Evolutionary conservation across 345 rosid genomes (phyloP).

Genomic region (Camelina hispida): DNA sequence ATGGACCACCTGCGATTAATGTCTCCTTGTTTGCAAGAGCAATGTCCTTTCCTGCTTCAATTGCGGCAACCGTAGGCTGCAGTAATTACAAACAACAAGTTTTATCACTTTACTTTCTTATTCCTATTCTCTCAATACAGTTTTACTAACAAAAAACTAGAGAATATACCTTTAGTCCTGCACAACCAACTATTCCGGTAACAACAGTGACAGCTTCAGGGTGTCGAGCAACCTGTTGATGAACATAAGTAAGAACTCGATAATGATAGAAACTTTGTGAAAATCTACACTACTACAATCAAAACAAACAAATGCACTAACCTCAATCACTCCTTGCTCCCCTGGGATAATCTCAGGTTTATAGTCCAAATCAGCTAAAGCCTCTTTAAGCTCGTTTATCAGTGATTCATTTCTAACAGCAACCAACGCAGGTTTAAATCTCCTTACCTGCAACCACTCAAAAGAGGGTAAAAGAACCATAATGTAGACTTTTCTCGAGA

Average conservation of each 20-base stretch:
- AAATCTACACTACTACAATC: slow-evolving; percentile 14
- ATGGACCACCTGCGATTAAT: slow-evolving; percentile 94
- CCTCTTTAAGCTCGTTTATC: slow-evolving; percentile 77
- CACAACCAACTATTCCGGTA: slow-evolving; percentile 98
- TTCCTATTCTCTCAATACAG: slow-evolving; percentile 3
- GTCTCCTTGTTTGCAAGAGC: slow-evolving; percentile 98
- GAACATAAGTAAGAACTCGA: slow-evolving; percentile 26
- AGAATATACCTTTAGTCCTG: slow-evolving; percentile 77
- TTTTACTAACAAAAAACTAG: not conserved
- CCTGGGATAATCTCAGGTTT: slow-evolving; percentile 97
- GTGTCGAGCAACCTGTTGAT: slow-evolving; percentile 86
- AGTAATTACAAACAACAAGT: not conserved
- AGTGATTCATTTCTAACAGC: slow-evolving; percentile 81
- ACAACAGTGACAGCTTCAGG: slow-evolving; percentile 90
- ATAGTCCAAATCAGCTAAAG: slow-evolving; percentile 73
- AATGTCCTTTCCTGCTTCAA: slow-evolving; percentile 95
- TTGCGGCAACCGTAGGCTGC: slow-evolving; percentile 97
- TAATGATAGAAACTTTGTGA: not conserved
- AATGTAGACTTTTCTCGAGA: not conserved
- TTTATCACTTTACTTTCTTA: not conserved
- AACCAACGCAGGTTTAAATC: slow-evolving; percentile 85
- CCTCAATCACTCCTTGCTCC: slow-evolving; percentile 92
- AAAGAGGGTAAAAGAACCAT: slow-evolving; percentile 22
- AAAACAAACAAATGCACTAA: slow-evolving; percentile 25
- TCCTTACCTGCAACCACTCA: slow-evolving; percentile 63